Base-by-base conservation (phyloP, 257 asterid species). In the Primulina huaijiensis region DNA sequence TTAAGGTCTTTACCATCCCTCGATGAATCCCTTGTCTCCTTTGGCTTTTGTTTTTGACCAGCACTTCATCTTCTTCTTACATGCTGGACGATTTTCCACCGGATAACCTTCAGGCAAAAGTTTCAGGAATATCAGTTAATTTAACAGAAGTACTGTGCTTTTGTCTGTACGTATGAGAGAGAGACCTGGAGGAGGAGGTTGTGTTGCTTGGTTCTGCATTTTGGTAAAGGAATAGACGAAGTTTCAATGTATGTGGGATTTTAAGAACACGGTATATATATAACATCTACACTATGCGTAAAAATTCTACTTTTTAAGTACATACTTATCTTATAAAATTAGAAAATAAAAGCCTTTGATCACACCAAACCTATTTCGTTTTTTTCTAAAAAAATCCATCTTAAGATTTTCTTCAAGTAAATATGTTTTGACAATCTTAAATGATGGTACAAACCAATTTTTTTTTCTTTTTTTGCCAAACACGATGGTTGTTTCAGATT, bases 1-100 rank as follows among this genome's bases (percentile, higher is more conserved):
- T 57, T 20, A 43, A 58, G 63, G 12, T 29, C 17, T 23, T 65
- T 65, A 65, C 69, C 69, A 65, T 65, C 58, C 69, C 59, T 65
- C 59, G 19, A 30, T 21, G 59, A 65, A 43, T 30, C 69, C 69
- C 23, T 34, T 21, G 1, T 65, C 69, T 40, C 69, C 69, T 65
- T 65, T 65, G 2, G 69, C 37, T 33, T 65, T 65, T 10, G 57
- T 40, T 14, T 14, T 19, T 43, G 55, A 43, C 55, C 55, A 43
- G 55, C 55, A 14, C 69, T 2, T 64, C 69, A 12, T 43, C 59
- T 38, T 65, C 35, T 64, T 64, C 59, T 65, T 38, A 27, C 9
- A n/a, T 21, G 57, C 5, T 65, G 59, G 59, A 40, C 16, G 2
- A 20, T 38, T 65, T 65, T 23, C 69, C 50, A 7, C 7, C 21